Conservation (phyloP, 345 rosid species). For the Linum lewisii region DNA sequence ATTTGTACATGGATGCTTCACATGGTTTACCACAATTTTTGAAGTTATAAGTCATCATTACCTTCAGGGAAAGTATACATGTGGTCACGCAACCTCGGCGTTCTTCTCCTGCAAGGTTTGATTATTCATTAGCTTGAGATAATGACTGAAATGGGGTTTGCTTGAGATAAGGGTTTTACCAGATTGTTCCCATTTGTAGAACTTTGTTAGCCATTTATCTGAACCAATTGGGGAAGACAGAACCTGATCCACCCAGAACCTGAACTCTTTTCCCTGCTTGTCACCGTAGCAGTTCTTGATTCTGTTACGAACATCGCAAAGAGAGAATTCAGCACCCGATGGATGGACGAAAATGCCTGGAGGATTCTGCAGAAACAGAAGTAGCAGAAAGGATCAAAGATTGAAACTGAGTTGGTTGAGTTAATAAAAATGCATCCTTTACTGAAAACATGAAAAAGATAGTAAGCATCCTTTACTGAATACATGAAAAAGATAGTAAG, state of each 20-base stretch:
- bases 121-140: not conserved
- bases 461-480: no score
- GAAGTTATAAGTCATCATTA: constrained; percentile 8
- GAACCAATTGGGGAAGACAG: constrained; percentile 42
- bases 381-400: not conserved
- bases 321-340: constrained; percentile 55
- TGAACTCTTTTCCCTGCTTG: constrained; percentile 56
- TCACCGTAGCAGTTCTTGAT: constrained; percentile 57
- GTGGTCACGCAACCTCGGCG: constrained; percentile 49
- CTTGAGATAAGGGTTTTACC: constrained; percentile 31
- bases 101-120: constrained; percentile 41
- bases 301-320: constrained; percentile 40
- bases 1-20: not conserved
- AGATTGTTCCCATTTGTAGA: constrained; percentile 60
- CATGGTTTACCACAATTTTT: not conserved
- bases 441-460: not conserved
- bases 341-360: constrained; percentile 54
- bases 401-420: not conserved
- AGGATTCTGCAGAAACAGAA: constrained; percentile 38
- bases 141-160: not conserved
- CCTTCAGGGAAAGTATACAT: constrained; percentile 43
- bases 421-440: not conserved
- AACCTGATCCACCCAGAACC: constrained; percentile 79
- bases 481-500: constrained; percentile 9
- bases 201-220: constrained; percentile 65